phyloP scores from a whole-genome alignment of 2,329 filamentous ascomycete species.

The Hirsutella rhossiliensis region DNA sequence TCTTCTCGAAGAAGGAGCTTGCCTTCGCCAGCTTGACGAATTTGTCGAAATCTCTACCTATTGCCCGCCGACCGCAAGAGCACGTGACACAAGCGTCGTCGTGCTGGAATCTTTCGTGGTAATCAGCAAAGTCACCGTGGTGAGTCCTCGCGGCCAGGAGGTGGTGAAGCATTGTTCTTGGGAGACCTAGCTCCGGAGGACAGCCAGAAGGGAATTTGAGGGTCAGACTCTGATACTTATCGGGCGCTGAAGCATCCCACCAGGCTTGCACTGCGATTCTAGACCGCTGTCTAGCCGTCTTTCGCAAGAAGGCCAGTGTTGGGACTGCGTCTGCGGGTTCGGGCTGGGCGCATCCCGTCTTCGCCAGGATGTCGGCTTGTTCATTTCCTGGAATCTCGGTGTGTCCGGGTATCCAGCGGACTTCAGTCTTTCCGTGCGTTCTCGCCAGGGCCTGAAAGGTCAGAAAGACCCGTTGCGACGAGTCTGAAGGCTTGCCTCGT shows the following conservation, averaged over 20 bases:
- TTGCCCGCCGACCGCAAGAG: slow-evolving; percentile 1
- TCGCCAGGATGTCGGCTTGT: slow-evolving; percentile 4
- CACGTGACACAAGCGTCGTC: neutral
- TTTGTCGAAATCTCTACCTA: slow-evolving; percentile 6
- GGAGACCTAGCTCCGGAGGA: slow-evolving; percentile 1
- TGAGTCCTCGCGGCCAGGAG: slow-evolving; percentile 1
- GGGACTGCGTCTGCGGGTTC: slow-evolving; percentile 1
- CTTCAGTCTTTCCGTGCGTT: slow-evolving; percentile 1
- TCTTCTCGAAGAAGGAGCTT: slow-evolving; percentile 5
- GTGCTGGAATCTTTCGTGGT: slow-evolving; percentile 4
- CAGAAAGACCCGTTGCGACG: slow-evolving; percentile 7
- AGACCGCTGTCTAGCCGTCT: slow-evolving; percentile 1
- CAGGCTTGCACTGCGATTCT: slow-evolving; percentile 2
- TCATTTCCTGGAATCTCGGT: slow-evolving; percentile 4
- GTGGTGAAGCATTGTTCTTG: neutral
- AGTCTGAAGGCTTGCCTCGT: slow-evolving; percentile 6
- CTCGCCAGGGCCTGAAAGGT: slow-evolving; percentile 1
- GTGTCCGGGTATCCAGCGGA: slow-evolving; percentile 5
- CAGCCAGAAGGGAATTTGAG: no score
- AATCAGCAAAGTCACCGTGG: no score
- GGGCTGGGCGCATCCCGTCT: slow-evolving; percentile 2
- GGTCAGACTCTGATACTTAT: neutral
- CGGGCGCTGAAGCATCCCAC: slow-evolving; percentile 1
- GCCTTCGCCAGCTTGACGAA: no score
- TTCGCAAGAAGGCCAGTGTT: slow-evolving; percentile 1